Evolutionary conservation across 768 basidiomycete species (phyloP), one percentile per base, ranked within the genome.

Genomic region (Agrocybe pediades): DNA sequence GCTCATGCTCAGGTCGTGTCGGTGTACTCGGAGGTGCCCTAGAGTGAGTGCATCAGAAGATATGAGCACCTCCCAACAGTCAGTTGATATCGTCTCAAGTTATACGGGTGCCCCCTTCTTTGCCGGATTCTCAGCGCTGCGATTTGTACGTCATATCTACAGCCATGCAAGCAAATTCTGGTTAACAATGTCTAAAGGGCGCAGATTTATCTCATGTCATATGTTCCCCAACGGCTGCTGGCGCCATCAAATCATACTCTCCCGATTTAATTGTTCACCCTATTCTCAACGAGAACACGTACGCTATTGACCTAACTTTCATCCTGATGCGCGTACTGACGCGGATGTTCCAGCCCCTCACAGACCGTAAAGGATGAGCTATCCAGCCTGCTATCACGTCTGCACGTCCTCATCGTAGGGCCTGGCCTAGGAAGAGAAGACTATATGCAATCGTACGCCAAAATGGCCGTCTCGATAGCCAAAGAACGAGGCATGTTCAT

Each of bases 81-180:
- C 23, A 21, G 4, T 45, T 49, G 24, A 43, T 53, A 13, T 27
- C 24, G 30, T 48, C 9, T 21, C n/a, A 26, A 40, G 96, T 68
- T 98, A 98, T 70, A 92, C 95, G 0, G 97, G 97, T 15, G 97
- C 97, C 17, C 97, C 97, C 0, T 99, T 86, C 79, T 98, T 98
- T 67, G 90, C 95, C 3, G 86, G 93, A 29, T 92, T 97, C 62
- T 87, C 95, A 2, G 91, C 95, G 1, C 79, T 96, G 58, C 83
- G 92, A 59, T 80, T 97, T 66, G 93, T 92, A 63, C 51, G 77
- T 76, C 29, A 46, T 39, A 39, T 44, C 19, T 25, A 41, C 7
- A 6, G 33, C 30, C 40, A 33, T 26, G 33, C 9, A 20, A 15
- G 19, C 24, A 23, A 6, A 45, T 15, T 50, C 48, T 36, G 41